Evolutionary conservation across 108 stramenopile species (phyloP), one percentile per base, ranked within the genome.

Genomic region (Pseudonitzschia delicatissima): DNA sequence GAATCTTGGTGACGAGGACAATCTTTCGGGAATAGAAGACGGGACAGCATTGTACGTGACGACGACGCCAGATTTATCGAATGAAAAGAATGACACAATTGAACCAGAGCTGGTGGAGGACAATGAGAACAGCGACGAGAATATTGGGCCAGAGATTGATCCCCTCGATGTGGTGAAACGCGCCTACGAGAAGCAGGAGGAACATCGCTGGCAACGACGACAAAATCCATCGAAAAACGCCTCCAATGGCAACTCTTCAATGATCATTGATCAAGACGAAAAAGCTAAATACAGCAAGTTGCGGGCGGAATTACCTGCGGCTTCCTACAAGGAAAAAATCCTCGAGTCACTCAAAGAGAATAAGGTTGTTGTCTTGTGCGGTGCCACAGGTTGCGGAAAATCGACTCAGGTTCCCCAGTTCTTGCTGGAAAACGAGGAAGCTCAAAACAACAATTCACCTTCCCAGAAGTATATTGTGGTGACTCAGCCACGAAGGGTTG

Each of bases 401-500:
- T 76, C 73, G 9, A 93, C 90, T 37, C 91, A 97, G 73, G 69
- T 96, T 6, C 94, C 93, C 5, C 96, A 97, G 60, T 88, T 87
- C 39, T 45, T 97, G 3, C 53, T 94, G 52, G 91, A 96, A 25
- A 64, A 62, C 25, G 25, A 57, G 29, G 31, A 57, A n/a, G 48
- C 37, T 11, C 49, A n/a, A n/a, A 25, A 62, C 29, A 20, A 49
- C 27, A 3, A 58, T n/a, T 50, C 5, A 5, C 15, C 0, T 20
- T 2, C 12, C 2, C 36, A 65, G 42, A 69, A 52, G 2, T 67
- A 85, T 53, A 84, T 87, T 57, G 59, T 96, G 49, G 92, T 94
- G 1, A 94, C 97, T 6, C 95, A 98, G 79, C 96, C 97, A 25
- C 75, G 96, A 33, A 75, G 90, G 50, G 87, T 98, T 28, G 87